Evolutionary conservation across 192 early-diverging fungal species (phyloP).

Genomic region (Helicostylum pulchrum): DNA sequence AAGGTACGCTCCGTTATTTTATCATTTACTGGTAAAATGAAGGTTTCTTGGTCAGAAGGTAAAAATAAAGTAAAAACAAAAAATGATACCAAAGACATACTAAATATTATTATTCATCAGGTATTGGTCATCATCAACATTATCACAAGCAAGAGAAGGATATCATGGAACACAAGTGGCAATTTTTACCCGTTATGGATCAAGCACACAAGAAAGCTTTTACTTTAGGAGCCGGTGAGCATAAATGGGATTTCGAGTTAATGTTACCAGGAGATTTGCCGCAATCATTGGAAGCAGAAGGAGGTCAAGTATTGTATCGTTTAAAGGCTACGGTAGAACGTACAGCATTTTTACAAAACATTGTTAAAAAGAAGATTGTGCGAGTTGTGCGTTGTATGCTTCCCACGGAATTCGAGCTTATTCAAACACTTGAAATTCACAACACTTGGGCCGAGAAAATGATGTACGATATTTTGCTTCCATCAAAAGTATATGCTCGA

Average conservation of each 20-base stretch:
- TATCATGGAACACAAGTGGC: constrained; percentile 51
- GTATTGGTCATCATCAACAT: background rate
- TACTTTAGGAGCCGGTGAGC: constrained; percentile 29
- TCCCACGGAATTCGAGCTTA: constrained; percentile 43
- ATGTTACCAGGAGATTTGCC: constrained; percentile 53
- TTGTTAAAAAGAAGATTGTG: constrained; percentile 26
- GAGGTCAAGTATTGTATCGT: constrained; percentile 48
- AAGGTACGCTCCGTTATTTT: constrained; percentile 49
- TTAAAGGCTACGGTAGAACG: constrained; percentile 54
- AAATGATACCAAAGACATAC: background rate
- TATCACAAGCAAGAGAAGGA: constrained; percentile 29
- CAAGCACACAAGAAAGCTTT: constrained; percentile 30
- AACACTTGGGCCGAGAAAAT: constrained; percentile 52
- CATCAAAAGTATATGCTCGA: constrained; percentile 48
- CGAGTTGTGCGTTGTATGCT: constrained; percentile 47
- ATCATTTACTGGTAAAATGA: constrained; percentile 46
- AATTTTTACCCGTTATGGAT: constrained; percentile 35
- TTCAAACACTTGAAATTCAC: constrained; percentile 45
- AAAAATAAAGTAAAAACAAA: constrained; percentile 1
- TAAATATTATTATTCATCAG: too few relatives aligned
- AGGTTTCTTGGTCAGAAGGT: constrained; percentile 43
- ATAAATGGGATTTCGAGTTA: constrained; percentile 52
- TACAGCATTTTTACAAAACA: constrained; percentile 50
- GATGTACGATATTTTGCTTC: constrained; percentile 51
- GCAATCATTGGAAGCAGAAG: constrained; percentile 47